Evolutionary conservation across 2,329 filamentous ascomycete species (phyloP), one percentile per base, ranked within the genome.

Genomic region (Fusarium sp.): DNA sequence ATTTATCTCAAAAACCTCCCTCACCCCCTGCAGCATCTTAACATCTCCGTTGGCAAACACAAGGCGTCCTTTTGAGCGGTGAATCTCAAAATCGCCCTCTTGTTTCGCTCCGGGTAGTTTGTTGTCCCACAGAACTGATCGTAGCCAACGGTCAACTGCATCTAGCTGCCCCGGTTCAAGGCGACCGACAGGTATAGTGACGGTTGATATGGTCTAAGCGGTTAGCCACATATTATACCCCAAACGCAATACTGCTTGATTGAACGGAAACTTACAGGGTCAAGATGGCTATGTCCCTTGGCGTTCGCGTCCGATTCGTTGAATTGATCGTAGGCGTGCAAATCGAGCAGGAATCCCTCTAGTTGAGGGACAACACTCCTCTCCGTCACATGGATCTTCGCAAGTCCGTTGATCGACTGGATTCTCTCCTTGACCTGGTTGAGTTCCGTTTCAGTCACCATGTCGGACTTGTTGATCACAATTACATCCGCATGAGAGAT

Each of bases 401-500:
- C 96, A 3, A 98, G 84, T 1, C 92, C 92, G 77, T 99, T 99
- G 78, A 99, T 98, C 7, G 93, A 91, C 56, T 86, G 83, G 54
- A 98, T 90, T 45, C 96, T 88, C 17, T 87, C 84, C 66, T 85
- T 86, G 9, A 98, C 92, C 0, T 77, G 80, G n/a, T 88, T 80
- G 1, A 98, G 85, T 73, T 97, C 90, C 8, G 87, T 81, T 2
- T 86, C 78, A 7, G 86, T 88, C 5, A 98, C 94, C 5, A 98
- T 84, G 76, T 99, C 96, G 5, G 91, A 86, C 79, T 99, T 99
- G 82, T 99, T 99, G 72, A 99, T 88, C 39, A 99, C 89, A 44
- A 99, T 88, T 10, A 98, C 94, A 80, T 99, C 96, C 8, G 96
- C 96, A 75, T 99, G 95, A 2, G 94, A 98, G 63, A 99, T 97